Evolutionary conservation across 352 stramenopile genomes (phyloP).

Genomic region (Globisporangium iwayamae): DNA sequence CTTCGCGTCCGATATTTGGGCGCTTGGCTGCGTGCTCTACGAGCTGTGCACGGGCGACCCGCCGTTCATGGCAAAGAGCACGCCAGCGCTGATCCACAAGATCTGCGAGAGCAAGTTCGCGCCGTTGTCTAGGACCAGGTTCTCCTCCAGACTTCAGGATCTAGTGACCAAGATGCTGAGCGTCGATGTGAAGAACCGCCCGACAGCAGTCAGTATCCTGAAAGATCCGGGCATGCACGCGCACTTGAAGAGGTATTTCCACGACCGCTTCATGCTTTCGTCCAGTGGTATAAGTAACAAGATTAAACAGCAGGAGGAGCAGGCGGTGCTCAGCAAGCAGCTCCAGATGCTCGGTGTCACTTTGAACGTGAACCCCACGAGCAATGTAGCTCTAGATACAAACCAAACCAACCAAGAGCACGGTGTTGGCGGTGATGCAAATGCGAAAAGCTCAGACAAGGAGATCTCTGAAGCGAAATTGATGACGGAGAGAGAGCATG

Average conservation of each 20-base stretch:
- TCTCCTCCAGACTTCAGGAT: conserved; percentile 28
- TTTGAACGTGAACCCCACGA: not conserved
- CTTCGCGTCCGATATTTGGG: conserved; percentile 84
- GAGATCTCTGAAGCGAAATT: conserved; percentile 18
- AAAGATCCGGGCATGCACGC: conserved; percentile 20
- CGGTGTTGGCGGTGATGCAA: not conserved
- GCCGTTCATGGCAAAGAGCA: conserved; percentile 51
- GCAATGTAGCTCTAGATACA: too few species aligned
- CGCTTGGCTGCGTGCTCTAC: conserved; percentile 85
- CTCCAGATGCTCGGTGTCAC: conserved; percentile 20
- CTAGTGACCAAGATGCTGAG: conserved; percentile 37
- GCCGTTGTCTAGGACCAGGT: conserved; percentile 28
- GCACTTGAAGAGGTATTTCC: conserved; percentile 35
- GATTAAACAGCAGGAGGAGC: conserved; percentile 10
- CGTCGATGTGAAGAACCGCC: conserved; percentile 27
- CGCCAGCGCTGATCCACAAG: conserved; percentile 47
- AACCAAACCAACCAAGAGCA: not conserved
- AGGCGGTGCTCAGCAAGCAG: conserved; percentile 26
- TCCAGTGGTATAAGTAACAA: not conserved
- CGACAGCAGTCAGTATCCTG: conserved; percentile 33
- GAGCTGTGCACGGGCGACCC: conserved; percentile 69
- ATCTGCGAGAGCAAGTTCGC: conserved; percentile 45
- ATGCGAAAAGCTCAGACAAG: not conserved
- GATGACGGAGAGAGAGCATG: conserved; percentile 24
- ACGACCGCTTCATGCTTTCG: conserved; percentile 19